Evolutionary conservation across 2,329 filamentous ascomycete genomes (phyloP), one percentile per base, ranked within the genome.

Genomic region (Byssothecium circinans): DNA sequence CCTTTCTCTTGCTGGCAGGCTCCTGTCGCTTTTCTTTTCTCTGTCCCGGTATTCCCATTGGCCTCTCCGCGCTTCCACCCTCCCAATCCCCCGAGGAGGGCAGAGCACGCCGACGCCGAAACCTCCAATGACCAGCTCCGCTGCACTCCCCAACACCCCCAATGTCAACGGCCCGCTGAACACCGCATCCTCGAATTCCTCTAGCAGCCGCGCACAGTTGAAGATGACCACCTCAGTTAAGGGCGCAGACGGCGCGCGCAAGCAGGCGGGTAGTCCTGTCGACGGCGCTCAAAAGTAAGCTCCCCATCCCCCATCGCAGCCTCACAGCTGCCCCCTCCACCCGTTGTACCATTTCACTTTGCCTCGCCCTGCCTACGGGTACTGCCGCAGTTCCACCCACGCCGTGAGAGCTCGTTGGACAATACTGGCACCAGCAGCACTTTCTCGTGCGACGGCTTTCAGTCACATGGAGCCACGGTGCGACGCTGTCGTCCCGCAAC

Each of bases 271-370:
- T 48, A 82, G 78, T 65, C 80, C 81, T 52, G 72, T 77, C 37
- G 79, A 82, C 62, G 75, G 70, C 53, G 73, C 69, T 58, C 76
- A 79, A 65, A 79, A 78, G 81, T 83, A 76, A 70, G 78, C 56
- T 50, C 36, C 22, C 38, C 38, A 29, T 35, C 15, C 35, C 35
- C 45, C 20, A 35, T 18, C 36, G 19, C 37, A 17, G 35, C 33
- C 34, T 32, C 36, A 23, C 23, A 15, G 20, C 32, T 18, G 43
- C 15, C 17, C 44, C 14, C 39, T 20, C 34, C 7, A 20, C 35
- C 20, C 43, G 7, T 40, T 36, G 14, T 8, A 4, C 19, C 41
- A 34, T 33, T 22, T 37, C 39, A n/a, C 36, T 20, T 25, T 11
- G 19, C 22, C 12, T 4, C 20, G 19, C 36, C 23, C 17, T 37